Evolutionary conservation across 2,329 filamentous ascomycete genomes (phyloP).

Genomic region (Harringtonia aguacate): DNA sequence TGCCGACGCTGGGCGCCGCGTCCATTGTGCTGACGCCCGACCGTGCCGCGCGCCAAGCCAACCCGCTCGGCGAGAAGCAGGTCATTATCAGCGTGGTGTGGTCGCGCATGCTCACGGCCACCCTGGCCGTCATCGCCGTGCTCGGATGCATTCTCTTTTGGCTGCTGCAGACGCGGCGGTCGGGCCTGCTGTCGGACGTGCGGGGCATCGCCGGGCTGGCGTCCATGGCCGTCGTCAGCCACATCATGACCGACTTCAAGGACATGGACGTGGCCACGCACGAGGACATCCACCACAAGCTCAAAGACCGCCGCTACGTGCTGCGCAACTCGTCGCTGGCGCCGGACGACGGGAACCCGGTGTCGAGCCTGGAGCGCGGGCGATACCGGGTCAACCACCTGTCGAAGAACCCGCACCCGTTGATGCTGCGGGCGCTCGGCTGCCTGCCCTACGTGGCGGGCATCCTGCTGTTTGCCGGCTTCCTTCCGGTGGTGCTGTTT

Average conservation of each 20-base stretch:
- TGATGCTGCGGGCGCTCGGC: constrained; percentile 53
- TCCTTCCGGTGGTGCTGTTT: constrained; percentile 55
- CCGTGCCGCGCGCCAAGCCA: constrained; percentile 28
- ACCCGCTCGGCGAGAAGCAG: constrained; percentile 35
- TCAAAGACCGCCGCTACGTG: constrained; percentile 58
- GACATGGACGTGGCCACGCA: constrained; percentile 59
- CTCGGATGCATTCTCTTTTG: constrained; percentile 48
- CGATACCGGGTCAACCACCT: constrained; percentile 35
- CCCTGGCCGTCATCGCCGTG: constrained; percentile 45
- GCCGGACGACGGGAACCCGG: constrained; percentile 43
- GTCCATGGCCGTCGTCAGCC: constrained; percentile 62
- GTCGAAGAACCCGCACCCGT: constrained; percentile 53
- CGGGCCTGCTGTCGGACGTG: constrained; percentile 57
- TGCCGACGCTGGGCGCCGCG: constrained; percentile 58
- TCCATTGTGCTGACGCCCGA: constrained; percentile 46
- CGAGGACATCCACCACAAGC: constrained; percentile 54
- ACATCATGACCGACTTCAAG: constrained; percentile 65
- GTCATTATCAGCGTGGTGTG: constrained; percentile 46
- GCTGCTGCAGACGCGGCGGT: constrained; percentile 50
- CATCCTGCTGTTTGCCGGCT: constrained; percentile 42
- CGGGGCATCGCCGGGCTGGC: constrained; percentile 65
- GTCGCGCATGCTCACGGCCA: constrained; percentile 49
- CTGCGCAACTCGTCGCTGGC: constrained; percentile 61
- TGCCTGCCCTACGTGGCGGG: constrained; percentile 50
- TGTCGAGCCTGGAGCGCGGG: constrained; percentile 27